A percentile compares a stretch with the other conserved stretches of the same genome.
Evolutionary conservation across 73 alveolate species (phyloP).

Genomic region (Blepharisma japonicum): DNA sequence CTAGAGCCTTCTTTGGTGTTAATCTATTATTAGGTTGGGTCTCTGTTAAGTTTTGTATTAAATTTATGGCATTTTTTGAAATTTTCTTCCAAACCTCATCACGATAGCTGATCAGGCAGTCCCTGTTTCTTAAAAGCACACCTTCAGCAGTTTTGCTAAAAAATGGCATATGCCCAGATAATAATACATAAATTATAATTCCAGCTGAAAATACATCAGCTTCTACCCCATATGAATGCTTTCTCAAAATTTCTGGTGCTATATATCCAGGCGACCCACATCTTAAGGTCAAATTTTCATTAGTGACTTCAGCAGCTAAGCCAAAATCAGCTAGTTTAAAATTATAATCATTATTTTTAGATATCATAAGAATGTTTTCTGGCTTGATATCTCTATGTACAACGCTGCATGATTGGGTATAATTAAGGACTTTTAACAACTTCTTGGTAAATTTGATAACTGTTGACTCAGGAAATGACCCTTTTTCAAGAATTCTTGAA

Average conservation of each 20-base stretch:
- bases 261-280: slow-evolving; percentile 98
- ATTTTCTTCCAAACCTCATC: no score
- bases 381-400: slow-evolving; percentile 85
- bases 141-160: no score
- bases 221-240: slow-evolving; percentile 37
- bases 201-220: slow-evolving; percentile 49
- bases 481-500: not conserved
- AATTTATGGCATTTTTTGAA: no score
- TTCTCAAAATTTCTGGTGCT: slow-evolving; percentile 95
- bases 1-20: no score
- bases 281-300: slow-evolving; percentile 32
- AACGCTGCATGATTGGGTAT: slow-evolving; percentile 55
- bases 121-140: no score
- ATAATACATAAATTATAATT: slow-evolving; percentile 32
- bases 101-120: no score
- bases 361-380: slow-evolving; percentile 71
- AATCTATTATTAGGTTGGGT: no score
- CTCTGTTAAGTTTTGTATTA: no score
- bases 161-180: no score
- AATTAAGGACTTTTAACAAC: slow-evolving; percentile 6
- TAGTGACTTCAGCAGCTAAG: slow-evolving; percentile 39
- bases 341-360: slow-evolving; percentile 61
- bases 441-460: not conserved
- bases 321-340: slow-evolving; percentile 82
- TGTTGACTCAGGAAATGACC: not conserved